Base-by-base conservation (phyloP, 306 rosid genomes). In the Senna tora region DNA sequence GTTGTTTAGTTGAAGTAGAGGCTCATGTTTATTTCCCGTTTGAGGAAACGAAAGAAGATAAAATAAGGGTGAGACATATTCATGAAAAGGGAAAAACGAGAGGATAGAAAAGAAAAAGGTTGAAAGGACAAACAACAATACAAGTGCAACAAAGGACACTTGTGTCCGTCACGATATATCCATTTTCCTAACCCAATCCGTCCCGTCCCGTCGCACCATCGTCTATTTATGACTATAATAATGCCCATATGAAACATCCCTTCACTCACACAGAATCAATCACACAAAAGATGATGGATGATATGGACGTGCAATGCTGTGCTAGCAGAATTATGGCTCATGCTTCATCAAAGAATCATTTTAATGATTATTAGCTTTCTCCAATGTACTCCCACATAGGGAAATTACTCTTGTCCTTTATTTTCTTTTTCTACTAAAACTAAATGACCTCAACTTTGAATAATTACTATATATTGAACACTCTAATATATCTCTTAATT, bases 181-280 rank as follows among this genome's bases (percentile, higher is more conserved):
- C 56, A 6, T 67, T 55, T 17, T 42, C 30, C 49, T 58, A 58
- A 20, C 70, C 45, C 0, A 45, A 10, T 43, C 72, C 59, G 56
- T 73, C 82, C 32, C 65, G 62, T 79, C 32, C n/a, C n/a, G n/a
- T n/a, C n/a, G n/a, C 65, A 34, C 67, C 67, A 16, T 38, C 67
- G 19, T 49, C 17, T n/a, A n/a, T n/a, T n/a, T n/a, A n/a, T n/a
- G n/a, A n/a, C n/a, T n/a, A n/a, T n/a, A n/a, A 38, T 60, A 36
- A 39, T 64, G 52, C 47, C 69, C 69, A 0, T 41, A 13, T 43
- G 52, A 45, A 65, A 46, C 71, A 69, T 74, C 82, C 49, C 66
- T 69, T 78, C 83, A 25, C 30, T 25, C 30, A 25, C 30, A 65
- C 78, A 52, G 63, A 82, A 74, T 77, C 86, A 74, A 56, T 77